A percentile compares a stretch with the other conserved stretches of the same genome.
phyloP scores from a whole-genome alignment of 805 yeast species.

The Metschnikowia chrysomelidarum region DNA sequence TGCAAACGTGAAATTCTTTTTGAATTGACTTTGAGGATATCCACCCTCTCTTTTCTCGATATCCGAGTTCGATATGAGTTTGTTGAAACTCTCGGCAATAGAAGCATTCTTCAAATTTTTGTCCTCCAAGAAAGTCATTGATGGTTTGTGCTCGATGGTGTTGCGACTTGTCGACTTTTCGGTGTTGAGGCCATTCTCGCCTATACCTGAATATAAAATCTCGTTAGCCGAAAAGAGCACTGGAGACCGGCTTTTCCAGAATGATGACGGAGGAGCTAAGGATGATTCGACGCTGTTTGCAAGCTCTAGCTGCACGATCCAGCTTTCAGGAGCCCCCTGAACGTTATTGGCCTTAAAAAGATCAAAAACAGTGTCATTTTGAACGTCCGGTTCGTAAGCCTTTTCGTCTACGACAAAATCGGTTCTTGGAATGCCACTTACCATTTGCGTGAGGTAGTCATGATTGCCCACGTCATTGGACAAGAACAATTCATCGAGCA shows the following conservation, averaged over 20 bases:
- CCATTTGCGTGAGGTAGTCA: conserved; percentile 36
- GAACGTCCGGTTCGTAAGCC: conserved; percentile 67
- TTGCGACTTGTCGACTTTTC: conserved; percentile 17
- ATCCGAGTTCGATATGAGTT: conserved; percentile 23
- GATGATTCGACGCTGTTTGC: conserved; percentile 44
- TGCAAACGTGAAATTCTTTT: conserved; percentile 18
- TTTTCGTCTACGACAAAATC: conserved; percentile 53
- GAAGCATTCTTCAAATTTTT: conserved; percentile 17
- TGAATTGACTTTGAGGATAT: conserved; percentile 24
- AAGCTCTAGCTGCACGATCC: conserved; percentile 64
- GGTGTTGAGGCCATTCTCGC: too few relatives aligned
- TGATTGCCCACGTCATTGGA: conserved; percentile 20
- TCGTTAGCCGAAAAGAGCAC: conserved; percentile 43
- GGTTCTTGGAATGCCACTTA: conserved; percentile 32
- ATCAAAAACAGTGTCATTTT: conserved; percentile 34
- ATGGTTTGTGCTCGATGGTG: conserved; percentile 21
- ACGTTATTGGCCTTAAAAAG: conserved; percentile 41
- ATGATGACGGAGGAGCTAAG: conserved; percentile 29
- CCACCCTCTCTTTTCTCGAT: conserved; percentile 24
- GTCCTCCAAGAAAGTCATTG: too few relatives aligned
- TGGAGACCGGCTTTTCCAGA: conserved; percentile 16
- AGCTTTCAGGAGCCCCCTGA: conserved; percentile 52
- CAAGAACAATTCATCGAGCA: conserved; percentile 13
- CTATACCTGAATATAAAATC: conserved; percentile 47
- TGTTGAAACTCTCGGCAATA: too few relatives aligned